Evolutionary conservation across 176 grass and related monocot species (phyloP), one percentile per base, ranked within the genome.

Genomic region (Chrysopogon serrulatus): DNA sequence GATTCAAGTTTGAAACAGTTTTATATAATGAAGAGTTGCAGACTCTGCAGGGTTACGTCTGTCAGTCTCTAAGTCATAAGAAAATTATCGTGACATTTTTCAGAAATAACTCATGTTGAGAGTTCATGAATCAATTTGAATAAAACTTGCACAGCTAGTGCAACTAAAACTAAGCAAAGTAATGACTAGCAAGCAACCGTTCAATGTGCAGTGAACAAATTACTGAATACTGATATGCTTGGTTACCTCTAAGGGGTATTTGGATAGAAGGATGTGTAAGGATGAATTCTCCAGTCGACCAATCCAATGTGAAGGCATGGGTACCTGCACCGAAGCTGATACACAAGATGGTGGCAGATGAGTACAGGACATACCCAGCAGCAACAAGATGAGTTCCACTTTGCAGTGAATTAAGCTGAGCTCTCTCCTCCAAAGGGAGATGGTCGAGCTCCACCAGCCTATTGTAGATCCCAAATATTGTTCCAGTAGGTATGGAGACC

Each of bases 401-500:
- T n/a, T 96, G 93, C 30, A 99, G 83, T 2, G 96, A 89, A 85
- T 99, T 99, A 18, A 92, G 87, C 48, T 94, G 91, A 77, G 93
- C 87, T 70, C 68, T 99, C 64, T 94, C 96, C 76, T 92, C 83
- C 10, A 86, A 67, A 8, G 93, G 93, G 35, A 99, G 87, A 85
- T 96, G 89, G 84, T 99, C 91, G 8, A 96, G 72, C 57, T 99
- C 93, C 15, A 37, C 81, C 45, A 99, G 83, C 64, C 93, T 91
- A 26, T 87, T 86, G 24, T 99, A 99, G 47, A 96, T 85, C 33
- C 96, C 93, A 60, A 99, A 99, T 53, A 99, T 96, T 33, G 96
- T 96, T 64, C 96, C 96, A 37, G 91, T 98, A 21, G 96, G 96
- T 66, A 98, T 96, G n/a, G 96, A 94, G 30, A 86, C 96, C 74